Conservation (phyloP, 1,284 basidiomycete species). For the Irpex lacteus region DNA sequence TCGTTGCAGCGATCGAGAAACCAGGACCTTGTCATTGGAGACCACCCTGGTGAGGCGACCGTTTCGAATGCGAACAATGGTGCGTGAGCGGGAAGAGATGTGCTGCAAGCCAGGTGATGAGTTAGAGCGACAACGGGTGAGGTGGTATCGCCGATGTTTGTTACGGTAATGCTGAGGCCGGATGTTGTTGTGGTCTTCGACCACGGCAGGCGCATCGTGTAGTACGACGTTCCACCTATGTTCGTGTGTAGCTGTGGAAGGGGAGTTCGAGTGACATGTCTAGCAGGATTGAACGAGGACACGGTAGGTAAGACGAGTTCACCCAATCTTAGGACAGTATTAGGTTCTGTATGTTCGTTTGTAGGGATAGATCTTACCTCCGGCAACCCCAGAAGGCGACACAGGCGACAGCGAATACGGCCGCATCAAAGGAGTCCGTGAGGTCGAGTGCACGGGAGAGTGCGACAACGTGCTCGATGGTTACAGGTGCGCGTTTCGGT, state of each 20-base stretch:
- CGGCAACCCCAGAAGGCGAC: conserved; percentile 10
- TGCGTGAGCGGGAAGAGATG: not conserved
- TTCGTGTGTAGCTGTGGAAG: not conserved
- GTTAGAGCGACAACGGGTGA: not conserved
- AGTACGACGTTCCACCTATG: not conserved
- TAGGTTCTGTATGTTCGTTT: not conserved
- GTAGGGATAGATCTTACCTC: not conserved
- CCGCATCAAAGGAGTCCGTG: conserved; percentile 7
- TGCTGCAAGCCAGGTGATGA: not conserved
- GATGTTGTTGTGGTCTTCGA: conserved; percentile 9
- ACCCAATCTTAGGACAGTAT: not conserved
- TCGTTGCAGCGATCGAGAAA: conserved; percentile 24
- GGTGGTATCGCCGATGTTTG: conserved; percentile 1
- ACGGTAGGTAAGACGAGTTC: not conserved
- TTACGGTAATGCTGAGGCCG: conserved; percentile 7
- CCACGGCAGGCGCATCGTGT: conserved; percentile 9
- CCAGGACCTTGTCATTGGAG: conserved; percentile 14
- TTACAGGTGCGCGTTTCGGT: conserved; percentile 28
- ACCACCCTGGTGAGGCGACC: conserved; percentile 3
- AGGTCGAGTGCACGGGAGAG: conserved; percentile 17
- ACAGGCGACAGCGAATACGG: conserved; percentile 11
- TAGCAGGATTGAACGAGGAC: not conserved
- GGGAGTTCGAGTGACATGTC: not conserved
- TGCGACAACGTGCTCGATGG: conserved; percentile 28
- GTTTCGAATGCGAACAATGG: conserved; percentile 6